Evolutionary conservation across 768 basidiomycete genomes (phyloP), one percentile per base, ranked within the genome.

Genomic region (Plicaturopsis crispa): DNA sequence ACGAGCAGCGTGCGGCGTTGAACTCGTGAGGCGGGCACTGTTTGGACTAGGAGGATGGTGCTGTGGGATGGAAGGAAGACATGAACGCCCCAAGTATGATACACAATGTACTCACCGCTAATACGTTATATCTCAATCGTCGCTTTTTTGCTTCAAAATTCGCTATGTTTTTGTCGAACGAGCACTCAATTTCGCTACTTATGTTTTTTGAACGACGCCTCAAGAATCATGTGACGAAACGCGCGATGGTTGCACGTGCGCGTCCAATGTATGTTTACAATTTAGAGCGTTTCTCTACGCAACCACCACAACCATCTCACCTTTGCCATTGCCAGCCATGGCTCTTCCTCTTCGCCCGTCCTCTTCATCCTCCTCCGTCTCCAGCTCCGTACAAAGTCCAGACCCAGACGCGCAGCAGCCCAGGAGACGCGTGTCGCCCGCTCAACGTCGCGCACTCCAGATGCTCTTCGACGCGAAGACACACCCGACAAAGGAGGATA

Each of bases 201-300:
- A 48, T 16, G 42, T 56, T 20, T 69, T 70, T 4, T 50, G 61
- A 7, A 69, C 59, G 36, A 66, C 73, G n/a, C 53, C 56, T 2
- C 74, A 76, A 45, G 75, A 77, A 48, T n/a, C n/a, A n/a, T n/a
- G 56, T 56, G 31, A 53, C 36, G 31, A 19, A 72, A 24, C 31
- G 64, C 41, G 40, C 5, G 16, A 38, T 33, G 22, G 16, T n/a
- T 5, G 17, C 28, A 16, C 26, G n/a, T 13, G 33, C 28, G 40
- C 23, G 22, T 11, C 24, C 23, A 21, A 30, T 18, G 4, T 12
- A 13, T 16, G 26, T 20, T 13, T 12, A 17, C 19, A 4, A 43
- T 21, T 32, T 5, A 3, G 13, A 12, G 17, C 14, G 8, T 4
- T 19, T 22, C 12, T 30, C 28, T 7, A 28, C 8, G 43, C 48